Conservation (phyloP, 2,329 filamentous ascomycete genomes). For the Chaetothyriales sp. region DNA sequence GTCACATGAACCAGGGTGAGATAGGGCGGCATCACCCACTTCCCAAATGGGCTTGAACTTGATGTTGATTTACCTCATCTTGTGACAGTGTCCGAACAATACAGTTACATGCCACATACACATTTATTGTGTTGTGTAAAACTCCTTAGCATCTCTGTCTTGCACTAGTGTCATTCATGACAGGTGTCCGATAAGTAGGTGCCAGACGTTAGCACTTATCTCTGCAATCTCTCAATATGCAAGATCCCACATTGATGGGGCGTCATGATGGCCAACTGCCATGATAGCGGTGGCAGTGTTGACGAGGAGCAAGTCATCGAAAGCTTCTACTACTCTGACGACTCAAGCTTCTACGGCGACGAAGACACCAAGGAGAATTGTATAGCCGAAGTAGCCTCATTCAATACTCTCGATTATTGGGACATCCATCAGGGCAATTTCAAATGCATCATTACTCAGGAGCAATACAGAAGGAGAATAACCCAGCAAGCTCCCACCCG, state of each 20-base stretch:
- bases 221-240: background rate
- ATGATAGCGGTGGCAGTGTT: background rate
- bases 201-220: too few relatives aligned
- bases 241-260: background rate
- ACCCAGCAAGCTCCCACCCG: background rate
- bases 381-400: conserved; percentile 36
- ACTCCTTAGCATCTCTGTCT: too few relatives aligned
- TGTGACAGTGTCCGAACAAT: too few relatives aligned
- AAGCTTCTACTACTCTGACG: conserved; percentile 16
- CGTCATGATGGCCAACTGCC: background rate
- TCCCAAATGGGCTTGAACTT: too few relatives aligned
- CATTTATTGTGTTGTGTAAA: too few relatives aligned
- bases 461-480: conserved; percentile 1
- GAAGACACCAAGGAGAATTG: conserved; percentile 36
- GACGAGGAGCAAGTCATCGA: background rate
- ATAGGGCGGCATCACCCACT: too few relatives aligned
- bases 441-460: conserved; percentile 9
- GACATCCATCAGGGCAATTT: conserved; percentile 14
- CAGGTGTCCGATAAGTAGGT: too few relatives aligned
- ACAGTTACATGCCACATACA: too few relatives aligned
- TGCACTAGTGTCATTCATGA: too few relatives aligned
- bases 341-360: conserved; percentile 39
- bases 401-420: conserved; percentile 42
- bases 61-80: too few relatives aligned
- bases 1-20: too few relatives aligned